Evolutionary conservation across 257 asterid genomes (phyloP), one percentile per base, ranked within the genome.

Genomic region (Solanum virginianum): DNA sequence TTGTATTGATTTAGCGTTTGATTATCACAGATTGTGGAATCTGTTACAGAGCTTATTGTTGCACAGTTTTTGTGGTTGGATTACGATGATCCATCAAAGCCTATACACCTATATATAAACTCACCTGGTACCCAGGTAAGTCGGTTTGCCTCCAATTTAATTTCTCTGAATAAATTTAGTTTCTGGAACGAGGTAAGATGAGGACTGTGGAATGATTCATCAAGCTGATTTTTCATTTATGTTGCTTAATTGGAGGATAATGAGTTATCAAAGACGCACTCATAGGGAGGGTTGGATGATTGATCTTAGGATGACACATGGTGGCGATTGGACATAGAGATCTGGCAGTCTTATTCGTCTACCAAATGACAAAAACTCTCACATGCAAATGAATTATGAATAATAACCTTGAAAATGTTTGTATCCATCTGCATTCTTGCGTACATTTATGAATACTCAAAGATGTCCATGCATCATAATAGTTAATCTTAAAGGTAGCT

Each of bases 11-110:
- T 63, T 72, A 71, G 24, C 3, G n/a, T 65, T 49, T 71, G 68
- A 80, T 85, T 90, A 85, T 85, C 85, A 74, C 92, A 97, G 99
- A 91, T 97, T 87, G 98, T 93, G 63, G 96, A 97, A 80, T 94
- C 97, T 80, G 99, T 97, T 71, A 91, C 97, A 12, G 97, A 95
- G 91, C 98, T 97, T 85, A 85, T 97, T 82, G 93, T 95, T 83
- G 97, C 98, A 83, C 96, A 97, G 51, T 92, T 97, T 83, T 89
- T 95, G 97, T 97, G 93, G 93, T 90, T 97, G 91, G 98, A 95
- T 86, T 95, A 86, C 84, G 96, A 92, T 85, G 89, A 86, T 92
- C 88, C 92, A 43, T 75, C 97, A 8, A 93, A 95, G 88, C 99
- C 99, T 60, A 93, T 95, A 85, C 92, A 97, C 88, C 90, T 95